phyloP scores from a whole-genome alignment of 208 protist species.

The Leishmania gerbilli region DNA sequence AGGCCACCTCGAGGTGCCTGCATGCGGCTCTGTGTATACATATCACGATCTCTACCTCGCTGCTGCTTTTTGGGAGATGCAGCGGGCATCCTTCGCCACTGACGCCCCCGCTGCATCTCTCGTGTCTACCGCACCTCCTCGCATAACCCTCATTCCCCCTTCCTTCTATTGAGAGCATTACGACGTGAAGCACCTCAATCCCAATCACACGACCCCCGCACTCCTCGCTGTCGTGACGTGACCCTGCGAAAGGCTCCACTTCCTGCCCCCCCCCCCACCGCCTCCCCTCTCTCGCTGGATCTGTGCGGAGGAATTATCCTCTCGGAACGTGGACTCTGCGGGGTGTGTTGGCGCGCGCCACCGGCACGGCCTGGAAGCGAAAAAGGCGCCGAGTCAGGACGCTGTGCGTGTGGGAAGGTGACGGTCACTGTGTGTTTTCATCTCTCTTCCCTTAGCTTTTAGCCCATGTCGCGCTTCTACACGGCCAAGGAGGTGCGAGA shows the following conservation, averaged over 20 bases:
- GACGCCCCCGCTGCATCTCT: not conserved
- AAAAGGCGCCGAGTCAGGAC: not conserved
- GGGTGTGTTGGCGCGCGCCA: not conserved
- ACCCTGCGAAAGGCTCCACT: slow-evolving; percentile 5
- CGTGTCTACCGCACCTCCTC: not conserved
- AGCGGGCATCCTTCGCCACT: not conserved
- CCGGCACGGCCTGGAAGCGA: not conserved
- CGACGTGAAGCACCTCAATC: not conserved
- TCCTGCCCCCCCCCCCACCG: not conserved
- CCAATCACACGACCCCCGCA: not conserved
- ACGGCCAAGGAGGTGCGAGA: slow-evolving; percentile 88
- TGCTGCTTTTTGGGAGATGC: not conserved
- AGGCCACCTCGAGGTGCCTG: not conserved
- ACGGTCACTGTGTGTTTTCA: not conserved
- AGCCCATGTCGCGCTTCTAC: slow-evolving; percentile 79
- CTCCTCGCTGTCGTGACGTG: slow-evolving; percentile 7
- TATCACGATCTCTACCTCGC: not conserved
- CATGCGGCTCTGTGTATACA: not conserved
- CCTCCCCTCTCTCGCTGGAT: not conserved
- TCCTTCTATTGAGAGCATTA: too few relatives aligned
- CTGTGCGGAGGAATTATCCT: not conserved
- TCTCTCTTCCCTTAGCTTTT: not conserved
- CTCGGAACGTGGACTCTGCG: not conserved
- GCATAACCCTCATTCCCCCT: not conserved
- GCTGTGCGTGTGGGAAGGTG: not conserved